Evolutionary conservation across 768 basidiomycete species (phyloP), one percentile per base, ranked within the genome.

Genomic region (Lactarius psammicola): DNA sequence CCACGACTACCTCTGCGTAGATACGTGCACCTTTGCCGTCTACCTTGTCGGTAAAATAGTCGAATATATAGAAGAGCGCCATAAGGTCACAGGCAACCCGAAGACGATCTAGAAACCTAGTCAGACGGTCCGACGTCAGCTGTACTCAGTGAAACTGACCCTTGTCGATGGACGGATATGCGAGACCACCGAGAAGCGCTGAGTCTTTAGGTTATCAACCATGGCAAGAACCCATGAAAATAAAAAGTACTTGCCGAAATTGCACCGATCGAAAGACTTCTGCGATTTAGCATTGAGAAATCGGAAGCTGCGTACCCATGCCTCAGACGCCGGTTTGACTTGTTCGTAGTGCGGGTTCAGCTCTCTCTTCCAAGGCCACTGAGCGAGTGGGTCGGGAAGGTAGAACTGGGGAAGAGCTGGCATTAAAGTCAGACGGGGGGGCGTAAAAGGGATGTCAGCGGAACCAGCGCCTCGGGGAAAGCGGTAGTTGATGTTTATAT

Each of bases 21-120:
- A 69, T 36, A 2, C 72, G 75, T 10, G 76, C 81, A 4, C 69
- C 76, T 0, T 71, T 38, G 0, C 69, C 74, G 31, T 74, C 67
- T 0, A 74, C 74, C 18, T 77, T 72, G 71, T 86, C 85, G 7
- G 82, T 79, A 65, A 80, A 78, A 69, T 83, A 81, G 69, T 86
- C 84, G 68, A 80, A 76, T 46, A 84, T 63, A 68, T 82, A 84
- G 69, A 82, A 77, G 9, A 84, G 66, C 44, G 81, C 78, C 81
- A 85, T 84, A 57, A 85, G 71, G 63, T 85, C 83, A 60, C 82
- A 82, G 8, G 74, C 77, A 13, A 76, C 73, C 17, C 80, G 75
- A 26, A 71, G 53, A 69, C 74, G 34, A 71, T 76, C 75, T 69
- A 54, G 4, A 56, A 34, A 11, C 55, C 18, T 34, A 42, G 28